These are phyloP conservation scores for Colletotrichum sidae DNA, from an alignment of 2,329 filamentous ascomycete species.

Conservation along the genomic window DNA sequence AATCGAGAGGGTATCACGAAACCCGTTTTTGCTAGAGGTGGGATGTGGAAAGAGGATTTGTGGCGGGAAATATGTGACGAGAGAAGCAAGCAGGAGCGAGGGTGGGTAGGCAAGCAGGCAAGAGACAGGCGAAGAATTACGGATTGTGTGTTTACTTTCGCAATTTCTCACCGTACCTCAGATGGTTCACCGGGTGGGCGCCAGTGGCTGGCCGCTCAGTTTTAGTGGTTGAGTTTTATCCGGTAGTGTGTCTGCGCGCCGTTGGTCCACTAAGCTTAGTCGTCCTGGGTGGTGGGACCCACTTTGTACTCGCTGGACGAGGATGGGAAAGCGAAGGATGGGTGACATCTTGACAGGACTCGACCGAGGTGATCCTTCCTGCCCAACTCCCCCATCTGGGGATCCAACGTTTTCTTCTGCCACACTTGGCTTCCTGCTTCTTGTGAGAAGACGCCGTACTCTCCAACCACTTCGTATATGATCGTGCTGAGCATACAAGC, in stretches of 20 bases:
- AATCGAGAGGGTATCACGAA: constrained; percentile 21
- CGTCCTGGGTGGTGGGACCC: background rate
- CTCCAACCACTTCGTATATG: too few species aligned
- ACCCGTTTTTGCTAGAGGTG: constrained; percentile 25
- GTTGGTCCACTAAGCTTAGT: constrained; percentile 4
- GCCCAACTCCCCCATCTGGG: background rate
- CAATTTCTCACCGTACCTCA: constrained; percentile 22
- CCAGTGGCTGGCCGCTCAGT: constrained; percentile 14
- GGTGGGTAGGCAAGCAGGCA: background rate
- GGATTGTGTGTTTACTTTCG: constrained; percentile 36
- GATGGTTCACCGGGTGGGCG: constrained; percentile 15
- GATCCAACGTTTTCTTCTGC: background rate
- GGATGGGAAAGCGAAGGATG: constrained; percentile 14
- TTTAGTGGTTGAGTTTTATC: constrained; percentile 4
- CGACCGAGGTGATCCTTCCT: constrained; percentile 20
- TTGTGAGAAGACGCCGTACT: too few species aligned
- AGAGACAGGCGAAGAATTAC: constrained; percentile 21
- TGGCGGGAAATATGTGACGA: constrained; percentile 25
- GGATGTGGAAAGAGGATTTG: constrained; percentile 2
- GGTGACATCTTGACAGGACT: constrained; percentile 28
- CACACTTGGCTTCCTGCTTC: too few species aligned
- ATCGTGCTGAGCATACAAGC: too few species aligned
- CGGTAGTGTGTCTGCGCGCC: background rate
- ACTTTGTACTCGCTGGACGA: constrained; percentile 12
- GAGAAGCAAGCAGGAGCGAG: constrained; percentile 15